Evolutionary conservation across 108 stramenopile species (phyloP), one percentile per base, ranked within the genome.

Genomic region (Asterionellopsis glacialis): DNA sequence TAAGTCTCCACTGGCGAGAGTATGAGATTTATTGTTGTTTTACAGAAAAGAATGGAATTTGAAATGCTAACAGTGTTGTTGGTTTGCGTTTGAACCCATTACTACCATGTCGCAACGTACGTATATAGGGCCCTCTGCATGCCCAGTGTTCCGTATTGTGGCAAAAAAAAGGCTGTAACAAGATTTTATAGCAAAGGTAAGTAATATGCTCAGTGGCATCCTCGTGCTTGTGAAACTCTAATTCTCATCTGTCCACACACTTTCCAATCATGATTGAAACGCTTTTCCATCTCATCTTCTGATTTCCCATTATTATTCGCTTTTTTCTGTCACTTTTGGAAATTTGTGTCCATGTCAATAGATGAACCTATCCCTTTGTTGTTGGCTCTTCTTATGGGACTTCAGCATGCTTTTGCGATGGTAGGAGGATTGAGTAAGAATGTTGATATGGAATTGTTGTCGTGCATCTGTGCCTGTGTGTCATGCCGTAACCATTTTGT

Each of bases 341-440:
- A 53, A 21, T 22, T 61, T 28, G 49, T 23, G 18, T 67, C 58
- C 23, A 59, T 57, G 22, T 59, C 43, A 21, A 25, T 56, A 60
- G 81, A 85, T 59, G 84, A 85, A 44, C 63, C 71, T 10, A 52
- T 85, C 19, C 84, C 80, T 6, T 58, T 82, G 9, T 23, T 85
- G 7, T 60, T 85, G 27, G 60, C 84, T 19, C 43, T 70, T 25
- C 15, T 82, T 18, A 80, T 82, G 78, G 82, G 76, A 1, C 55
- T 84, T 12, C 85, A 91, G 63, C 90, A 91, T 59, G 81, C 83
- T n/a, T 75, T 90, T 43, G 85, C 85, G 14, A 90, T 85, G 86
- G 87, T 79, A 19, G 86, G 81, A 45, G 86, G 82, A 22, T 59
- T 85, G 45, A 81, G 47, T 48, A 48, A 16, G 47, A 19, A 19